A percentile compares a stretch with the other conserved stretches of the same genome.
Evolutionary conservation across 192 early-diverging fungal species (phyloP).

Genomic region (Cladochytrium replicatum): DNA sequence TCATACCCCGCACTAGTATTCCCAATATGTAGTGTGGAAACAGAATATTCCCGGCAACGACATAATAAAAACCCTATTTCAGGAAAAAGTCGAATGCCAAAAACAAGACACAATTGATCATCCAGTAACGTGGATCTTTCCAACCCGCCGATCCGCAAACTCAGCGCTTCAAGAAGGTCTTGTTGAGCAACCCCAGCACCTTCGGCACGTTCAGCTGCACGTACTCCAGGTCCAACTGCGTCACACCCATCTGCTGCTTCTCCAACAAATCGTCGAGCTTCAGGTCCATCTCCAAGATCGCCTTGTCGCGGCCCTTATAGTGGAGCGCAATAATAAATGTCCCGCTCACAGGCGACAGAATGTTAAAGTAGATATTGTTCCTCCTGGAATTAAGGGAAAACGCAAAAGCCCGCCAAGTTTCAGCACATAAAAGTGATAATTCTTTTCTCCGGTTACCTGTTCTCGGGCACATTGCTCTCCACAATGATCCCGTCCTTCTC

Average conservation of each 20-base stretch:
- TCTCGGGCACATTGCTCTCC: conserved; percentile 84
- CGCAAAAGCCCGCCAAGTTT: neutral
- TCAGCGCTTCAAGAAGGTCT: conserved; percentile 69
- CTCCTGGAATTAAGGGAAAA: too few relatives aligned
- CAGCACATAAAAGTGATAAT: conserved; percentile 5
- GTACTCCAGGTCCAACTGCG: conserved; percentile 83
- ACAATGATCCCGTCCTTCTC: conserved; percentile 90
- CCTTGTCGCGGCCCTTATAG: conserved; percentile 76
- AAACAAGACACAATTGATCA: too few relatives aligned
- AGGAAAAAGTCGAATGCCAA: too few relatives aligned
- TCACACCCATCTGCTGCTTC: conserved; percentile 84
- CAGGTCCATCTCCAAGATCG: conserved; percentile 93
- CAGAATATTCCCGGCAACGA: too few relatives aligned
- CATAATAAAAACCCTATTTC: too few relatives aligned
- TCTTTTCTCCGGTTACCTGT: too few relatives aligned
- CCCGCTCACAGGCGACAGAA: conserved; percentile 76
- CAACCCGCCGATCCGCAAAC: too few relatives aligned
- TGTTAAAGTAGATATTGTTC: conserved; percentile 81
- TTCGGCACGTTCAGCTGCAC: conserved; percentile 81
- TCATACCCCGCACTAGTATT: too few relatives aligned
- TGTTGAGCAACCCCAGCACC: conserved; percentile 71
- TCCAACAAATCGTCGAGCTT: conserved; percentile 52
- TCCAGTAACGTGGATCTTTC: too few relatives aligned
- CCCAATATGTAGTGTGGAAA: too few relatives aligned
- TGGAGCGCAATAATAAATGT: conserved; percentile 84